These are phyloP conservation scores for Suillus hirtellus DNA, from an alignment of 768 basidiomycete species.

Conservation along the genomic window DNA sequence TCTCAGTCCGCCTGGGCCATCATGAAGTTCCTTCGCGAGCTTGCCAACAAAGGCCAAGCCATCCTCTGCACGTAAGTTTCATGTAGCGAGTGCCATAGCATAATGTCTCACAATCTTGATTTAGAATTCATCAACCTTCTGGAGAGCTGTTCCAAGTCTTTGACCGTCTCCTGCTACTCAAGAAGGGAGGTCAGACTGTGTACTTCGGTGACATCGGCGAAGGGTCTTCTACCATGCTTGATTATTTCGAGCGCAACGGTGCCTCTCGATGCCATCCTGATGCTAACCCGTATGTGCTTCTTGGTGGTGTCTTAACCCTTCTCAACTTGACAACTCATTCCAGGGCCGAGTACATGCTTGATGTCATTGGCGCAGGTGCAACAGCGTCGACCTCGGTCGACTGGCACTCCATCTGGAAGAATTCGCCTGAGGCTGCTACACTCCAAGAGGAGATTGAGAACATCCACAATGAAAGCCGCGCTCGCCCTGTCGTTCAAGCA, in stretches of 20 bases:
- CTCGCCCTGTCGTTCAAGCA: constrained; percentile 40
- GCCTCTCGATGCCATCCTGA: constrained; percentile 67
- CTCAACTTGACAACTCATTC: neutral
- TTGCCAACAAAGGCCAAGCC: constrained; percentile 83
- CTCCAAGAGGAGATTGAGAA: constrained; percentile 44
- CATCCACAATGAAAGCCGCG: constrained; percentile 50
- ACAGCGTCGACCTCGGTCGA: constrained; percentile 74
- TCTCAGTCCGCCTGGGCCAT: constrained; percentile 78
- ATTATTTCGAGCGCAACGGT: constrained; percentile 77
- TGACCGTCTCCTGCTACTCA: constrained; percentile 66
- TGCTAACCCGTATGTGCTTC: constrained; percentile 64
- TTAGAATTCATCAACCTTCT: constrained; percentile 77
- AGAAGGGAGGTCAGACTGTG: constrained; percentile 86
- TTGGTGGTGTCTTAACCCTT: neutral
- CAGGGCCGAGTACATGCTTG: constrained; percentile 69
- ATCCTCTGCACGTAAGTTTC: constrained; percentile 68
- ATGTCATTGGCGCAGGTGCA: constrained; percentile 84
- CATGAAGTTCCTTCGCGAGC: constrained; percentile 77
- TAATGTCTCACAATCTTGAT: neutral
- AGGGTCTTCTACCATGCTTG: constrained; percentile 64
- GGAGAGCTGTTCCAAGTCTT: constrained; percentile 87
- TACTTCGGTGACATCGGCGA: constrained; percentile 89
- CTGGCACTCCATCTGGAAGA: constrained; percentile 85
- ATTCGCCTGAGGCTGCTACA: constrained; percentile 57
- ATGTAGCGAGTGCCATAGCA: neutral